Conservation (phyloP, 257 asterid genomes). For the Jacaranda copaia region DNA sequence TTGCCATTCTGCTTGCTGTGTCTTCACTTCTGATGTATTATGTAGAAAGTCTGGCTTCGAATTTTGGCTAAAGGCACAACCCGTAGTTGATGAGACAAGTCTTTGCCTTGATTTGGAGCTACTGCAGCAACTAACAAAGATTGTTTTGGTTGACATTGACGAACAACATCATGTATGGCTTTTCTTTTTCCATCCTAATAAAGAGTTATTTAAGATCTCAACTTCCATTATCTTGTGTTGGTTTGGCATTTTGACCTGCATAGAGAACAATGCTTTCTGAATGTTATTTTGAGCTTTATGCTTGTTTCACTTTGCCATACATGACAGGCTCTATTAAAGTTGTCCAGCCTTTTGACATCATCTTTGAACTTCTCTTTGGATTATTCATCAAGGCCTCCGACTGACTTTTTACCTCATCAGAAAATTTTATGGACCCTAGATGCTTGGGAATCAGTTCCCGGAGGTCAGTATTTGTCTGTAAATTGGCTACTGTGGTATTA, state of each 20-base stretch:
- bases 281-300: constrained; percentile 18
- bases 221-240: constrained; percentile 2
- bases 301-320: constrained; percentile 28
- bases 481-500: constrained; percentile 25
- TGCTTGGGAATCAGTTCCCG: constrained; percentile 61
- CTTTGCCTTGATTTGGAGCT: constrained; percentile 72
- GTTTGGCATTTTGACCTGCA: constrained; percentile 23
- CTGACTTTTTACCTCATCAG: constrained; percentile 80
- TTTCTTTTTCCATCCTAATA: constrained; percentile 13
- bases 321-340: constrained; percentile 59
- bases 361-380: constrained; percentile 62
- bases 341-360: constrained; percentile 53
- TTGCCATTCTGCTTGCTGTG: constrained; percentile 61
- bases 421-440: constrained; percentile 81
- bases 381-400: constrained; percentile 78
- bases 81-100: constrained; percentile 74
- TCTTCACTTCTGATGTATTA: constrained; percentile 59
- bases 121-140: constrained; percentile 61
- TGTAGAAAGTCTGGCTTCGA: constrained; percentile 56
- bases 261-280: neutral
- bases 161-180: constrained; percentile 58
- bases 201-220: constrained; percentile 18
- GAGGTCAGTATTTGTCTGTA: constrained; percentile 52
- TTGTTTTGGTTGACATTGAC: constrained; percentile 51
- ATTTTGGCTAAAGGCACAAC: constrained; percentile 67